Conservation (phyloP, 164 flowering plant species). For the Buxus sempervirens region DNA sequence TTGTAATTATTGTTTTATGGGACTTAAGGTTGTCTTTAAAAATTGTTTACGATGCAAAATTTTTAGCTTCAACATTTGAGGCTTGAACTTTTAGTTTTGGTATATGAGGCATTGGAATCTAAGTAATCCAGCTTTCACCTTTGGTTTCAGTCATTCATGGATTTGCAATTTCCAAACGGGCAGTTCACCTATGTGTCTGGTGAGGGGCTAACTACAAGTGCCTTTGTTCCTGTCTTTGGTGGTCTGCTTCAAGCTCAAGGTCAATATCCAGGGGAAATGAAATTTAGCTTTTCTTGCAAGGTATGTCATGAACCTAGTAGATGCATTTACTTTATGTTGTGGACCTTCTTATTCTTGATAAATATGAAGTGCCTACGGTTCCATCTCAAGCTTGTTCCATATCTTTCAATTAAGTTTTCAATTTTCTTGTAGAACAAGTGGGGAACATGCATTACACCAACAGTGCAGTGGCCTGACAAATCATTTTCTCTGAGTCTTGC, state of each 20-base stretch:
- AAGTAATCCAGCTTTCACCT: conserved; percentile 3
- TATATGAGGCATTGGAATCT: neutral
- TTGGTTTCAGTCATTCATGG: conserved; percentile 80
- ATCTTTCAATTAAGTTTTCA: too few relatives aligned
- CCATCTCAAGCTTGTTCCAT: too few relatives aligned
- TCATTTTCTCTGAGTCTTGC: conserved; percentile 68
- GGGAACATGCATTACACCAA: conserved; percentile 89
- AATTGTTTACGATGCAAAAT: too few relatives aligned
- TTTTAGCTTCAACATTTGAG: too few relatives aligned
- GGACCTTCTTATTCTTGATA: neutral
- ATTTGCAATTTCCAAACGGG: conserved; percentile 96
- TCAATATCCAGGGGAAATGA: conserved; percentile 93
- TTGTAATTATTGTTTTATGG: too few relatives aligned
- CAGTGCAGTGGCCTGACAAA: conserved; percentile 88
- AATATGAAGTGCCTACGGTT: neutral
- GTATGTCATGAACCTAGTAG: conserved; percentile 31
- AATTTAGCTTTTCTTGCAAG: conserved; percentile 86
- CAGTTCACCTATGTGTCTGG: conserved; percentile 93
- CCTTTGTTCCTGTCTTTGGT: conserved; percentile 78
- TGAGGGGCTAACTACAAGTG: conserved; percentile 87
- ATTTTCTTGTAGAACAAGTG: conserved; percentile 61
- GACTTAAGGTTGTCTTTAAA: too few relatives aligned
- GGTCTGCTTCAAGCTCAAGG: conserved; percentile 98
- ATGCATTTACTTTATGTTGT: too few relatives aligned
- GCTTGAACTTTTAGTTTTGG: too few relatives aligned